Base-by-base conservation (phyloP, 2,329 filamentous ascomycete genomes). In the Clarireedia homoeocarpa region DNA sequence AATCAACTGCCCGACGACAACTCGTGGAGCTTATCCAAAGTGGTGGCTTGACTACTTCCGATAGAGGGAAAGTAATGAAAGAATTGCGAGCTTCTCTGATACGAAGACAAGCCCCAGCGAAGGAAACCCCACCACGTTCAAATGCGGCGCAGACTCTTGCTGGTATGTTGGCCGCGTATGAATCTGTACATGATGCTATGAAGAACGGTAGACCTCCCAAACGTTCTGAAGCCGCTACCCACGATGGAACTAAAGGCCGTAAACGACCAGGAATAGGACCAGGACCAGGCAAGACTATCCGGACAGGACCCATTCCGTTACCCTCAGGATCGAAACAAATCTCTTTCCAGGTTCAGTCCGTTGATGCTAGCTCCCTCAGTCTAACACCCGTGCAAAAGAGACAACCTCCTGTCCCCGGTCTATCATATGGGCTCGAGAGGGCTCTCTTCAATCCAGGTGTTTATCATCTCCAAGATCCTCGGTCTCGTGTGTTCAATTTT, bases 371-470 rank as follows among this genome's bases (percentile, higher is more conserved):
- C 34, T 58, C 61, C 23, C 60, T 70, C 10, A 17, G 63, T 7
- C 59, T 70, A 27, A 54, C 60, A 14, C 64, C 69, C 9, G 36
- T 70, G 30, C 60, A 67, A 20, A 61, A 57, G 38, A 53, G 57
- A 15, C 60, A 65, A 40, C 64, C 66, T 47, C 57, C 65, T 34
- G 68, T 71, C 9, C 68, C 69, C 47, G 57, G 53, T 14, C 53
- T 71, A 26, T 64, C 66, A 10, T 69, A 69, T 56, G 67, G 67
- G 9, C 56, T 71, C 30, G 69, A 71, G 53, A 63, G 69, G 42
- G 92, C 95, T n/a, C 75, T 99, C 2, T 99, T 99, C 78, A 99
- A 96, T 66, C 86, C 86, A 2, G 91, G 94, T 23, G 89, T 96
- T 39, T 96, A 96, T 70, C 85, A 89, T 51, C 80, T 99, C 51